Base-by-base conservation (phyloP, 371 early-diverging fungal species). In the Rhizopus stolonifer region DNA sequence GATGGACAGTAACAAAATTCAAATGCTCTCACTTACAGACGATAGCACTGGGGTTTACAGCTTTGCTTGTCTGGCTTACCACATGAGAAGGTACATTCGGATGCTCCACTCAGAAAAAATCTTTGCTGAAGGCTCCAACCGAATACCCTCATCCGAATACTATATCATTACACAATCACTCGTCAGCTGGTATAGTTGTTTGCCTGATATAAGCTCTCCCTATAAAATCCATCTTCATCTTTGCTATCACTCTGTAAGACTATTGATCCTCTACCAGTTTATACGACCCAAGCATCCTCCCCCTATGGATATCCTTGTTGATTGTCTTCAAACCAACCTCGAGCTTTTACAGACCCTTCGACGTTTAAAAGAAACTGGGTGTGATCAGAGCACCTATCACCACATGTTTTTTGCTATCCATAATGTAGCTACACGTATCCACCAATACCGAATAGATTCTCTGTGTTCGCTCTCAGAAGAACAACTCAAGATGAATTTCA, bases 391-490 rank as follows among this genome's bases (percentile, higher is more conserved):
- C 46, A 77, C 77, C 0, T 77, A 77, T 17, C 77, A 73, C 19
- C 70, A 77, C 46, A 71, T 77, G 77, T 77, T 73, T 48, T 69
- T 71, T 40, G 74, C 77, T 2, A 77, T 77, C 31, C 74, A 77
- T 46, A 73, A 65, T 18, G 57, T 67, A 0, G 71, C 77, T 1
- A 63, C 57, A 26, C 58, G 65, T 3, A 65, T 73, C 8, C 65
- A 60, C 32, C 53, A 61, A 18, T 66, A 65, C 38, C 7, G 10
- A 8, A 32, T 40, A 19, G n/a, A 3, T 0, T 8, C 45, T 8
- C 40, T 54, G 3, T 29, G 32, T 3, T 13, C 49, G 15, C 54
- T 54, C 34, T 63, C 70, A 23, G 44, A 58, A 38, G 72, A 73
- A 13, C 77, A 77, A 32, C 48, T 77, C 1, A 52, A 55, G 14